Evolutionary conservation across 1,139 yeast species (phyloP).

Genomic region (Yarrowia galli): DNA sequence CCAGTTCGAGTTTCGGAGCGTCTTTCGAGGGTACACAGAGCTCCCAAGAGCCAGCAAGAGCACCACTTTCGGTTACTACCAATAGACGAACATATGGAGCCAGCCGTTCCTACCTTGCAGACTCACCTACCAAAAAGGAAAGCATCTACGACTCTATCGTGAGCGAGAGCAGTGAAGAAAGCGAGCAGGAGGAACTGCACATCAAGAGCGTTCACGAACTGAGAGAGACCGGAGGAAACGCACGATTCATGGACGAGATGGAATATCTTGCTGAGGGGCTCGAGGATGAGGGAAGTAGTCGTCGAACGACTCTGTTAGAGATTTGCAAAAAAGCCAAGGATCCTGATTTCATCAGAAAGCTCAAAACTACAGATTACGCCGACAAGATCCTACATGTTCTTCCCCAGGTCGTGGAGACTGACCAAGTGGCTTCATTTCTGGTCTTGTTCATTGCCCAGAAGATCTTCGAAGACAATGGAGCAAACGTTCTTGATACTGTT

Average conservation of each 20-base stretch:
- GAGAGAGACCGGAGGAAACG: constrained; percentile 33
- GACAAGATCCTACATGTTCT: constrained; percentile 25
- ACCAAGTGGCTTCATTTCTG: constrained; percentile 16
- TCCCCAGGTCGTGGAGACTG: constrained; percentile 20
- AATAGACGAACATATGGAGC: constrained; percentile 21
- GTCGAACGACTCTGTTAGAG: constrained; percentile 35
- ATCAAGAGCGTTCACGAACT: constrained; percentile 33
- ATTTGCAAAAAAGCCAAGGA: constrained; percentile 27
- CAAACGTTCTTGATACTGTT: constrained; percentile 6
- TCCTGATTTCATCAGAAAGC: constrained; percentile 22
- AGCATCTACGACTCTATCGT: background rate
- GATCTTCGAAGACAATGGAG: constrained; percentile 30
- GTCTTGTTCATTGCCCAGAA: constrained; percentile 25
- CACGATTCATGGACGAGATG: constrained; percentile 37
- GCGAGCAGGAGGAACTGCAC: constrained; percentile 21
- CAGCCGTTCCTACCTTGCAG: constrained; percentile 21
- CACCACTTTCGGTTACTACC: constrained; percentile 5
- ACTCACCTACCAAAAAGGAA: constrained; percentile 32
- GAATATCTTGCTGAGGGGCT: constrained; percentile 25
- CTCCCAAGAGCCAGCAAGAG: background rate
- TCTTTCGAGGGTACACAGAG: background rate
- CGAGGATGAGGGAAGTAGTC: constrained; percentile 15
- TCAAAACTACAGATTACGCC: constrained; percentile 26
- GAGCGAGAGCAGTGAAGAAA: constrained; percentile 17
- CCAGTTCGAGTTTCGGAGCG: constrained; percentile 8